phyloP scores from a whole-genome alignment of 805 yeast genomes.

The Pichia heedii region DNA sequence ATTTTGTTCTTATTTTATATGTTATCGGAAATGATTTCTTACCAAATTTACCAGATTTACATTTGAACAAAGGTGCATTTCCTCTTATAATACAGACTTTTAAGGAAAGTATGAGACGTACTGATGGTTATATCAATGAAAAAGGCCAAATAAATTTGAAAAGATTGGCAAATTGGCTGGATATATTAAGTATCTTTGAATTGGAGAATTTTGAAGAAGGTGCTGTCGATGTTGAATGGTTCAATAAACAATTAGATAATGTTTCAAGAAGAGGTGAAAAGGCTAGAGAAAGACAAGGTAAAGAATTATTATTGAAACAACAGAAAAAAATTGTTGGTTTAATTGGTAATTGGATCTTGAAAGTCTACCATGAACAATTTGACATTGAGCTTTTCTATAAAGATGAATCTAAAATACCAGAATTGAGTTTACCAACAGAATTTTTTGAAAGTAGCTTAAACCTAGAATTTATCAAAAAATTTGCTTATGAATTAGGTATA shows the following conservation, averaged over 20 bases:
- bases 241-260: slow-evolving; percentile 74
- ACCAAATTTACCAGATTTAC: slow-evolving; percentile 91
- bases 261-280: slow-evolving; percentile 65
- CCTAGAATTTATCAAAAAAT: slow-evolving; percentile 50
- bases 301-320: slow-evolving; percentile 53
- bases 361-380: slow-evolving; percentile 26
- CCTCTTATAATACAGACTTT: slow-evolving; percentile 86
- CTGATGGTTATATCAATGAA: slow-evolving; percentile 80
- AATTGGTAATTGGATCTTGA: slow-evolving; percentile 41
- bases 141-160: slow-evolving; percentile 71
- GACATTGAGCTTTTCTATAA: slow-evolving; percentile 24
- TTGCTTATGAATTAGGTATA: slow-evolving; percentile 61
- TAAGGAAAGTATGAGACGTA: slow-evolving; percentile 62
- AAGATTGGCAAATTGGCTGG: slow-evolving; percentile 68
- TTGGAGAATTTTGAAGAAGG: slow-evolving; percentile 76
- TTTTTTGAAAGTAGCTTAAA: slow-evolving; percentile 36
- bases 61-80: slow-evolving; percentile 91
- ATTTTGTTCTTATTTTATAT: slow-evolving; percentile 82
- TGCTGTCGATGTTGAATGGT: slow-evolving; percentile 85
- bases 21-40: slow-evolving; percentile 97
- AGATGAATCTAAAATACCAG: slow-evolving; percentile 35
- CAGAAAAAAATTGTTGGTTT: slow-evolving; percentile 66
- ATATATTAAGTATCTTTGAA: slow-evolving; percentile 70
- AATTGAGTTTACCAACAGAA: slow-evolving; percentile 37
- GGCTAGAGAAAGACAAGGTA: slow-evolving; percentile 58